These are phyloP conservation scores for Phytopythium chamaehyphon DNA, from an alignment of 352 stramenopile genomes.

Conservation along the genomic window DNA sequence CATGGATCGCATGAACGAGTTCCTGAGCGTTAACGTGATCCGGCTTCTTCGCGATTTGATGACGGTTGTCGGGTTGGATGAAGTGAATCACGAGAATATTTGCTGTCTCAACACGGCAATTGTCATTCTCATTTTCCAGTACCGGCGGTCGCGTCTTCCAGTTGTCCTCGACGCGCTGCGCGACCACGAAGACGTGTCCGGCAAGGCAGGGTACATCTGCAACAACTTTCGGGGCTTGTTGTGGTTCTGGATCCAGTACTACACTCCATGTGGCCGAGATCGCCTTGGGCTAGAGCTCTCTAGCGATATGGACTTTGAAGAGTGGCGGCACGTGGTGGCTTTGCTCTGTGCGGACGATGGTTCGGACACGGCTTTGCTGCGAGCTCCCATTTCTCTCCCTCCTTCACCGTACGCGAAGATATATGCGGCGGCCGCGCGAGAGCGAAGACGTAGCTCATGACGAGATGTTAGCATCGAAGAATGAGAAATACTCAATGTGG, in stretches of 20 bases:
- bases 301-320: constrained; percentile 92
- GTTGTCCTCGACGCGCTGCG: constrained; percentile 60
- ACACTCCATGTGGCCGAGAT: constrained; percentile 91
- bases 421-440: constrained; percentile 20
- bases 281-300: constrained; percentile 93
- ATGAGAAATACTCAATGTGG: too few species aligned
- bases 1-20: constrained; percentile 83
- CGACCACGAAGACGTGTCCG: constrained; percentile 59
- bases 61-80: constrained; percentile 91
- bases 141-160: constrained; percentile 82
- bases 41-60: constrained; percentile 93
- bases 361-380: constrained; percentile 77
- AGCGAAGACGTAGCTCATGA: constrained; percentile 4
- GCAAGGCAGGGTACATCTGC: constrained; percentile 69
- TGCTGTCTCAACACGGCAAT: constrained; percentile 97
- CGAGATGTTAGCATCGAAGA: too few species aligned
- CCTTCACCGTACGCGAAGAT: constrained; percentile 64
- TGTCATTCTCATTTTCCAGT: constrained; percentile 93
- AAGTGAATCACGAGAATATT: constrained; percentile 98
- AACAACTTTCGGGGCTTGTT: constrained; percentile 91
- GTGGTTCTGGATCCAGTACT: constrained; percentile 97
- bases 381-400: constrained; percentile 41
- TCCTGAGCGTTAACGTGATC: constrained; percentile 86
- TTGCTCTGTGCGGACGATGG: constrained; percentile 92
- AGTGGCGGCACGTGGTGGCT: constrained; percentile 90